Evolutionary conservation across 352 stramenopile genomes (phyloP), one percentile per base, ranked within the genome.

Genomic region (Globisporangium yorkense): DNA sequence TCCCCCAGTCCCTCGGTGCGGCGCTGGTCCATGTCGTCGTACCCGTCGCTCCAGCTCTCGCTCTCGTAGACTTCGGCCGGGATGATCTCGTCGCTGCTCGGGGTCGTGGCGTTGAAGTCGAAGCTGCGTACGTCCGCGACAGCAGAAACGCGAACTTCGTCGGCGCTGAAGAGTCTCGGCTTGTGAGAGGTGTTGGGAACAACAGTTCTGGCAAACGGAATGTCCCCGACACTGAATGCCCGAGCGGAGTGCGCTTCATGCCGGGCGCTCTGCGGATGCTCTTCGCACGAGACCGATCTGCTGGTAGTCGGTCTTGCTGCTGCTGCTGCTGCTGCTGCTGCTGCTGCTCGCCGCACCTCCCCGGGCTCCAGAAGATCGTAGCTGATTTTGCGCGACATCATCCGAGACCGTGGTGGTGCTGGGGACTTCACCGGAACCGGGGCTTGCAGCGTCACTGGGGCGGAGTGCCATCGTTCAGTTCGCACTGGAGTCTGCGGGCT

Each of bases 341-440:
- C 20, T 24, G 43, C 8, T 29, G n/a, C 37, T 10, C 37, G 37
- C 10, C 37, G 2, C 37, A 43, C 37, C 1, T 15, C 5, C 7
- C 12, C 43, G 43, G n/a, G 43, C 43, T 48, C 43, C 13, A 48
- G 43, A 24, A 48, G 43, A 16, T 48, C 43, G 43, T 48, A 48
- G 43, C 43, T 48, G 43, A 48, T 48, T 21, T 48, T 48, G 43
- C 43, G 43, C 43, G 43, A 48, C n/a, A 48, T 48, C 37, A 43
- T 43, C 10, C 12, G 37, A 43, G 37, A 18, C 10, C 12, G 37
- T 18, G 12, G 37, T 12, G 37, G 37, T 15, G 13, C 37, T 13
- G 37, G 37, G 37, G 37, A 43, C 13, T 43, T 43, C 8, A 12
- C 12, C 18, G 37, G 37, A 5, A 6, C 13, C 37, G 37, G 37